Base-by-base conservation (phyloP, 2,329 filamentous ascomycete genomes). In the Aureobasidium leucospermi region DNA sequence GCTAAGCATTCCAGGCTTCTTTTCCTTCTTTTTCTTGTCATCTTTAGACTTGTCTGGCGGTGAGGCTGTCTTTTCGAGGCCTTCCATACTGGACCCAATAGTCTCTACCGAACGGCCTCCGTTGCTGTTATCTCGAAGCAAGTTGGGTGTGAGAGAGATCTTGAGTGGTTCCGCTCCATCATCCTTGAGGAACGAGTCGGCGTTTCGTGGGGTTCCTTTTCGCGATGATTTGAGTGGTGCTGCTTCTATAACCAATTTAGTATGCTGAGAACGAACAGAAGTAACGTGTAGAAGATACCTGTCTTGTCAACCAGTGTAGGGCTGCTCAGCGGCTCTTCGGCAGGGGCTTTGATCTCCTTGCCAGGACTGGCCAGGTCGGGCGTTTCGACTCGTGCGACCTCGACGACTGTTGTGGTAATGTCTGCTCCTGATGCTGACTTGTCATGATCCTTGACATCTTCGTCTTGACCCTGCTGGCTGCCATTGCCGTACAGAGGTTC, bases 131-230 rank as follows among this genome's bases (percentile, higher is more conserved):
- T 97, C 93, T 43, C 93, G 86, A 42, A 97, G 78, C 57, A 99
- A 76, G 66, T 96, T 96, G 1, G 94, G 94, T 3, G 94, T 99
- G 46, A 99, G 82, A 0, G 92, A 96, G 65, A 99, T 97, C 77
- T 97, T 97, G 74, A 95, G 91, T 2, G 94, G 96, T 73, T 97
- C 94, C 39, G 90, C 88, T 34, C 85, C 90, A 69, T 99, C 93
- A 69, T 97, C 94, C 73, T 91, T 96, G 79, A 96, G 96, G 79
- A 97, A 96, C 1, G 93, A 96, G 74, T 97, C 93, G 4, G 90
- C 93, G 70, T 95, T 95, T 64, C 93, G 84, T 46, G 96, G 82
- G 23, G 89, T 93, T 43, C 91, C 91, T 66, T 96, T 95, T 64
- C 87, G 85, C 38, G 90, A 91, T 38, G 90, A 91, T 69, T 87